Conservation (phyloP, 148 eudicot genomes). For the Agrostemma githago region DNA sequence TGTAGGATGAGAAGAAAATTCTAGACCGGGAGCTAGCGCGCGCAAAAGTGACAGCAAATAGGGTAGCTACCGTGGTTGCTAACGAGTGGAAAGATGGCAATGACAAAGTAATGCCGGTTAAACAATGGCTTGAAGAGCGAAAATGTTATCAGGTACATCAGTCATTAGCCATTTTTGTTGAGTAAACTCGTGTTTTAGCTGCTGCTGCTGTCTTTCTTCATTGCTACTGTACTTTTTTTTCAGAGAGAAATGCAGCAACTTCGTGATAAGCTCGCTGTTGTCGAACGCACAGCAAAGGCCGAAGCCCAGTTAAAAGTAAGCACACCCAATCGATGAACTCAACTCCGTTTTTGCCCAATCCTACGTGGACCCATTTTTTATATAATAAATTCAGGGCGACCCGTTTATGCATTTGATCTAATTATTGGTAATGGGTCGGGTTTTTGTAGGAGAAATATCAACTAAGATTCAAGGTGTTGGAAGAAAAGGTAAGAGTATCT, state of each 20-base stretch:
- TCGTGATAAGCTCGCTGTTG: slow-evolving; percentile 72
- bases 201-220: neutral
- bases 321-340: neutral
- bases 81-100: slow-evolving; percentile 99
- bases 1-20: slow-evolving; percentile 77
- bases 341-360: too few species aligned
- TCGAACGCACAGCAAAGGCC: slow-evolving; percentile 92
- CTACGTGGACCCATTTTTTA: neutral
- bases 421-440: neutral
- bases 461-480: slow-evolving; percentile 85
- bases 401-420: neutral
- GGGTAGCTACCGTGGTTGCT: slow-evolving; percentile 94
- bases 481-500: slow-evolving; percentile 66
- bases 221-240: slow-evolving; percentile 5
- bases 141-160: slow-evolving; percentile 69
- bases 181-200: neutral
- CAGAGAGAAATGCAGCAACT: slow-evolving; percentile 95
- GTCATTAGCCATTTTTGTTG: neutral
- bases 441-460: slow-evolving; percentile 75
- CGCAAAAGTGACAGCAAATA: slow-evolving; percentile 88
- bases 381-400: too few species aligned
- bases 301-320: slow-evolving; percentile 90
- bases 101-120: slow-evolving; percentile 98
- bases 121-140: slow-evolving; percentile 98
- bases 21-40: slow-evolving; percentile 95